A percentile compares a stretch with the other conserved stretches of the same genome.
Conservation (phyloP, 1,139 yeast genomes). For the Kazachstania sp. region DNA sequence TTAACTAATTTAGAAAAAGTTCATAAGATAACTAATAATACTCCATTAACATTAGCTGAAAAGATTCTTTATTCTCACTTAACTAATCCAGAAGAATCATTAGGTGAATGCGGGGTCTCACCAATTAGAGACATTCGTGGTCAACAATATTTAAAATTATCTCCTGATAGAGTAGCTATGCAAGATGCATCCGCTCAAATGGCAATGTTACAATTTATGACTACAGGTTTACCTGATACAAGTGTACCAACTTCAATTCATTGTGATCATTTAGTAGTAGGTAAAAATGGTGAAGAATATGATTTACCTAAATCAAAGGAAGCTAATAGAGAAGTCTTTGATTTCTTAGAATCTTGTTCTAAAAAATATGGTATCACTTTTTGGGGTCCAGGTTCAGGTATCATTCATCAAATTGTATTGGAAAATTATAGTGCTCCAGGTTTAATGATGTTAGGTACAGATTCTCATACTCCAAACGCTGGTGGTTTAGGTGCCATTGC, state of each 20-base stretch:
- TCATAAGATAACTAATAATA: slow-evolving; percentile 51
- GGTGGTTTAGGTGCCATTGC: slow-evolving; percentile 97
- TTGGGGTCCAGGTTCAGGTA: slow-evolving; percentile 99
- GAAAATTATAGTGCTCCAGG: slow-evolving; percentile 96
- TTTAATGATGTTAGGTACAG: slow-evolving; percentile 92
- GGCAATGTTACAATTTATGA: slow-evolving; percentile 94
- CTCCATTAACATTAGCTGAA: slow-evolving; percentile 87
- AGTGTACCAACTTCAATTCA: slow-evolving; percentile 93
- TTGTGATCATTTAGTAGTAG: slow-evolving; percentile 95
- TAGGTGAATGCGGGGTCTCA: slow-evolving; percentile 35
- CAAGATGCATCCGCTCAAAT: slow-evolving; percentile 99
- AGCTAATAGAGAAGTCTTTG: slow-evolving; percentile 88
- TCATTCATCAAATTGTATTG: slow-evolving; percentile 91
- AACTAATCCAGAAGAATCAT: slow-evolving; percentile 72
- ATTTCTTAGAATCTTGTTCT: slow-evolving; percentile 83
- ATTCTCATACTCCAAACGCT: slow-evolving; percentile 95
- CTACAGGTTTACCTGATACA: slow-evolving; percentile 79
- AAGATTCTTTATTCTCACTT: slow-evolving; percentile 88
- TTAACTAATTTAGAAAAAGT: slow-evolving; percentile 55
- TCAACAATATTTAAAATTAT: slow-evolving; percentile 70
- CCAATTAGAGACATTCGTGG: slow-evolving; percentile 56
- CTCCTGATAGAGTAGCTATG: slow-evolving; percentile 99
- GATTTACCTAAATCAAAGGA: slow-evolving; percentile 72
- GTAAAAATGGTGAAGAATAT: slow-evolving; percentile 77
- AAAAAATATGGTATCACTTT: slow-evolving; percentile 90